These are phyloP conservation scores for Linderniella brevidens DNA, from an alignment of 257 asterid species.

Conservation along the genomic window DNA sequence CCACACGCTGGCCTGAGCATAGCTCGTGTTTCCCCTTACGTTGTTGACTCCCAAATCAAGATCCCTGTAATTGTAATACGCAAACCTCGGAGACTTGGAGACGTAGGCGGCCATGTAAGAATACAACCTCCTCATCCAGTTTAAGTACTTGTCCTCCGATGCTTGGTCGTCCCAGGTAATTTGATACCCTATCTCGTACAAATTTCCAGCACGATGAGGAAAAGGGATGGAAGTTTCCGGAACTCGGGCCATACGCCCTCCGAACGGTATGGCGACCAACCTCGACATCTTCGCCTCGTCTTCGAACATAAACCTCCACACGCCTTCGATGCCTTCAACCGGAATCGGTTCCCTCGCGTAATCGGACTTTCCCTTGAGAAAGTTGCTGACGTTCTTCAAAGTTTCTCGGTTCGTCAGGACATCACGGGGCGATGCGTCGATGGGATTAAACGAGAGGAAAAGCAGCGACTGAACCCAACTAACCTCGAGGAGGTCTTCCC, in stretches of 20 bases:
- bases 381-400: neutral
- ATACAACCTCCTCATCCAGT: constrained; percentile 2
- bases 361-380: neutral
- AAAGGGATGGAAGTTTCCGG: neutral
- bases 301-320: neutral
- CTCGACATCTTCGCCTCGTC: neutral
- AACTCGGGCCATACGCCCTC: neutral
- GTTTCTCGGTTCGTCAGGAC: neutral
- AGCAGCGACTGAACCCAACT: constrained; percentile 7
- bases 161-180: neutral
- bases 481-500: constrained; percentile 6
- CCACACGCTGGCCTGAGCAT: neutral
- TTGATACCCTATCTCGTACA: neutral
- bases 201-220: neutral
- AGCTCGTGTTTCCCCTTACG: neutral
- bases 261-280: neutral
- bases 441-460: neutral
- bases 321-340: neutral
- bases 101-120: neutral
- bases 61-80: constrained; percentile 1
- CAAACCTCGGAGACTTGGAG: neutral
- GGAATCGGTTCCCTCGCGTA: neutral
- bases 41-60: neutral
- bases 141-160: neutral
- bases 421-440: neutral